phyloP scores from a whole-genome alignment of 2,329 filamentous ascomycete genomes.

The Cryphonectria radicalis region DNA sequence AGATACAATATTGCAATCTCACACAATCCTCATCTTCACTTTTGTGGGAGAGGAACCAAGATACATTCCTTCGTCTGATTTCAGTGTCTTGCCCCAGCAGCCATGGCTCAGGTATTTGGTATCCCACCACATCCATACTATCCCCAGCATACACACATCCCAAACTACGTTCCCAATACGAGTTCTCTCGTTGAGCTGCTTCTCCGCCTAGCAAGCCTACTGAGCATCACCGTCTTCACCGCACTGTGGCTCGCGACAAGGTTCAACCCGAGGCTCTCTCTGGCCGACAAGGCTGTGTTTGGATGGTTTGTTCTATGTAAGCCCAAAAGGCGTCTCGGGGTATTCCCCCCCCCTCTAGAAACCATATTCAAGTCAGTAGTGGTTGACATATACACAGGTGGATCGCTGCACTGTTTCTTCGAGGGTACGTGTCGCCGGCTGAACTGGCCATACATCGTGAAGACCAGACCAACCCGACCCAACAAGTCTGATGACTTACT shows the following conservation, averaged over 20 bases:
- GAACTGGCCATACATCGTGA: background rate
- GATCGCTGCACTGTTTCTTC: constrained; percentile 77
- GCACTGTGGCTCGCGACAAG: constrained; percentile 39
- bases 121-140: constrained; percentile 52
- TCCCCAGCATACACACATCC: constrained; percentile 48
- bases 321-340: constrained; percentile 32
- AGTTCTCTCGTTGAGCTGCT: constrained; percentile 45
- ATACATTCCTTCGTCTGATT: background rate
- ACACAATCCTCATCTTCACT: background rate
- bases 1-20: background rate
- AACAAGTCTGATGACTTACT: background rate
- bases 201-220: constrained; percentile 42
- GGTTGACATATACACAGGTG: constrained; percentile 48
- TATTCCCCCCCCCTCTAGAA: background rate
- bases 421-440: constrained; percentile 59
- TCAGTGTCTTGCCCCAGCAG: background rate
- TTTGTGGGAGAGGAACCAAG: background rate
- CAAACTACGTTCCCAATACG: constrained; percentile 51
- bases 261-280: constrained; percentile 39
- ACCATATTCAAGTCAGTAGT: constrained; percentile 2
- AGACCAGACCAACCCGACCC: background rate
- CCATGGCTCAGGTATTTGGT: constrained; percentile 20
- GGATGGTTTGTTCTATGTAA: constrained; percentile 62
- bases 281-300: constrained; percentile 49
- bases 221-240: constrained; percentile 42